phyloP scores from a whole-genome alignment of 148 eudicot genomes.

The Chenopodium album region DNA sequence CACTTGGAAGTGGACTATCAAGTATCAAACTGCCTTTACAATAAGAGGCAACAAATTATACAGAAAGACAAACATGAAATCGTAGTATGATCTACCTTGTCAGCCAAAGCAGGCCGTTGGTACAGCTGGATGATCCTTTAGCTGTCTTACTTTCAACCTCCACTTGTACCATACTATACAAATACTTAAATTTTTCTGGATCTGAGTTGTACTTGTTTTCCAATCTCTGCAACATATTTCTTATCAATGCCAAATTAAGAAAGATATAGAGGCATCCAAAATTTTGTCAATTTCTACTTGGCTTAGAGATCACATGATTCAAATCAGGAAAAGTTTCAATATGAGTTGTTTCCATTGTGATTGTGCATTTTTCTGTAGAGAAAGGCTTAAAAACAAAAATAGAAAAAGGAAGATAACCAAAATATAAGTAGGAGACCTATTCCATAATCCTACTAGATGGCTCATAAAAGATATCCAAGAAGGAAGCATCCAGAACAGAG shows the following conservation, averaged over 20 bases:
- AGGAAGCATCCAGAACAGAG: background rate
- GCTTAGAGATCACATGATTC: background rate
- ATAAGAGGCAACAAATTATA: background rate
- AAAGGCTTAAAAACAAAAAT: background rate
- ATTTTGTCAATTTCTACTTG: background rate
- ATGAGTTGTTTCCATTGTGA: background rate
- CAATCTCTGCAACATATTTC: constrained; percentile 61
- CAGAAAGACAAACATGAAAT: background rate
- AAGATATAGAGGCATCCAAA: background rate
- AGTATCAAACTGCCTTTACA: background rate
- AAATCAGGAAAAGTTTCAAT: background rate
- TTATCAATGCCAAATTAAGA: constrained; percentile 2
- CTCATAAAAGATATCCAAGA: background rate
- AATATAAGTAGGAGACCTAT: background rate
- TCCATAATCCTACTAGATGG: background rate
- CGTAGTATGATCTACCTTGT: constrained; percentile 54
- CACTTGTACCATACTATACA: constrained; percentile 71
- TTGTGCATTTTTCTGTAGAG: background rate
- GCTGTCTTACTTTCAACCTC: constrained; percentile 88
- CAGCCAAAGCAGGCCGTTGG: constrained; percentile 93
- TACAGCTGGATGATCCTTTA: constrained; percentile 89
- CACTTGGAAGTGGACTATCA: background rate
- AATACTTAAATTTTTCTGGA: constrained; percentile 66
- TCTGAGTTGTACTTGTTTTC: constrained; percentile 66
- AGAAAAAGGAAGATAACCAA: background rate